Percentiles rank a stretch among this genome's conserved stretches.
phyloP scores from a whole-genome alignment of 2,329 filamentous ascomycete genomes.

The Aspergillaceae sp. region DNA sequence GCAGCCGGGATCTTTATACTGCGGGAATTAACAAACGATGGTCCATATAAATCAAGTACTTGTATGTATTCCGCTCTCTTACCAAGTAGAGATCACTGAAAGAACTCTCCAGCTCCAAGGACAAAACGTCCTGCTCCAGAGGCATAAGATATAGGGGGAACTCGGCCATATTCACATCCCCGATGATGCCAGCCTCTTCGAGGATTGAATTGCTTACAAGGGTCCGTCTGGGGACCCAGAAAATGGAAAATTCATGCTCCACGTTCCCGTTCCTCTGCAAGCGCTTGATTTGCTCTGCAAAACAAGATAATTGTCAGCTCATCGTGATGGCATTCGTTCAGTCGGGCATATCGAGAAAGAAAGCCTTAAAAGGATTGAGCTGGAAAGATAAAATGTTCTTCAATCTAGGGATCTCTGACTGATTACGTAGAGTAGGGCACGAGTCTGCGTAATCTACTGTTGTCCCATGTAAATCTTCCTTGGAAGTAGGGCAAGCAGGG shows the following conservation, averaged over 20 bases:
- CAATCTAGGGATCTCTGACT: conserved; percentile 48
- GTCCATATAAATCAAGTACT: too few species aligned
- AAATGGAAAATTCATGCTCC: conserved; percentile 92
- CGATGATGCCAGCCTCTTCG: conserved; percentile 85
- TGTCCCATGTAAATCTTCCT: conserved; percentile 33
- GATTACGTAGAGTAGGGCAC: conserved; percentile 45
- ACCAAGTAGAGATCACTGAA: conserved; percentile 80
- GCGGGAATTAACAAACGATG: conserved; percentile 2
- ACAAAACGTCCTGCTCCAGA: conserved; percentile 82
- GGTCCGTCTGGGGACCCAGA: conserved; percentile 90
- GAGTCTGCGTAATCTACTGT: conserved; percentile 52
- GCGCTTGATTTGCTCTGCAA: conserved; percentile 77
- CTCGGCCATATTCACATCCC: conserved; percentile 82
- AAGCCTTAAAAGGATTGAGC: conserved; percentile 36
- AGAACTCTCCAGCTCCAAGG: conserved; percentile 77
- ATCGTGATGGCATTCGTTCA: conserved; percentile 44
- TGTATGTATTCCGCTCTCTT: conserved; percentile 14
- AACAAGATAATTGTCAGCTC: conserved; percentile 45
- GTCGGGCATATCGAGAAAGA: conserved; percentile 28
- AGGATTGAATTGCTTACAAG: conserved; percentile 83
- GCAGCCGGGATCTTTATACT: conserved; percentile 82
- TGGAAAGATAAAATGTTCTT: conserved; percentile 10
- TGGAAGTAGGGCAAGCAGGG: too few species aligned
- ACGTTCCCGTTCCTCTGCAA: conserved; percentile 79
- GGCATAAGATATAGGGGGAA: conserved; percentile 85